Conservation (phyloP, 2,329 filamentous ascomycete genomes). For the Cylindrodendrum hubeiense region DNA sequence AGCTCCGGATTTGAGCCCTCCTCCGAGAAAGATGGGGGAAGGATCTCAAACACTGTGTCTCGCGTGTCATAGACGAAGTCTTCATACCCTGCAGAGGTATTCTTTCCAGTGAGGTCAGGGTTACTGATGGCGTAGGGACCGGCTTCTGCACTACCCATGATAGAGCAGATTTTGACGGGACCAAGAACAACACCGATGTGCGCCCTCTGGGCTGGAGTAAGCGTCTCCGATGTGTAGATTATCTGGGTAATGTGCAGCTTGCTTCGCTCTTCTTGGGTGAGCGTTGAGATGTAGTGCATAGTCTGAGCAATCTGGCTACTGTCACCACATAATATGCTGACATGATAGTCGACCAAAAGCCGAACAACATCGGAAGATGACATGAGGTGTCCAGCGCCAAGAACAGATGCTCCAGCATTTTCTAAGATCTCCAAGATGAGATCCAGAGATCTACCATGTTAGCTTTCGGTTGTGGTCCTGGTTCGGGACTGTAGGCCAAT, state of each 20-base stretch:
- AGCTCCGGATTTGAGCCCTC: conserved; percentile 1
- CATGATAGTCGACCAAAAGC: conserved; percentile 47
- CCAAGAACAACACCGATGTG: conserved; percentile 49
- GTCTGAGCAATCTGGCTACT: conserved; percentile 53
- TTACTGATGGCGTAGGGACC: conserved; percentile 53
- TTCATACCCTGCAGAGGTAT: conserved; percentile 13
- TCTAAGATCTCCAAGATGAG: conserved; percentile 55
- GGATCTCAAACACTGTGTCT: conserved; percentile 52
- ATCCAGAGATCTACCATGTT: conserved; percentile 50
- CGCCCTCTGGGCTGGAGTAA: conserved; percentile 49
- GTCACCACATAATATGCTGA: conserved; percentile 55
- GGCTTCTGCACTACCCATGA: conserved; percentile 57
- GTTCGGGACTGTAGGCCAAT: rapidly evolving
- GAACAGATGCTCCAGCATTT: conserved; percentile 54
- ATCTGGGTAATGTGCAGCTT: conserved; percentile 53
- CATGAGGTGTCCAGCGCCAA: conserved; percentile 52
- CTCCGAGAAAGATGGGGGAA: conserved; percentile 40
- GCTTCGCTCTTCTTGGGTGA: conserved; percentile 33
- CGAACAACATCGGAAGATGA: conserved; percentile 39
- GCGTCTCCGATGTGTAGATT: conserved; percentile 58
- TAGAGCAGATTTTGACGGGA: conserved; percentile 51
- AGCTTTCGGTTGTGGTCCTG: rapidly evolving
- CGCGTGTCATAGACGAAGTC: conserved; percentile 57
- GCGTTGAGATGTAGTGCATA: conserved; percentile 49
- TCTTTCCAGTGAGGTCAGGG: conserved; percentile 43